Base-by-base conservation (phyloP, 2,329 filamentous ascomycete species). In the Apiospora sp. region DNA sequence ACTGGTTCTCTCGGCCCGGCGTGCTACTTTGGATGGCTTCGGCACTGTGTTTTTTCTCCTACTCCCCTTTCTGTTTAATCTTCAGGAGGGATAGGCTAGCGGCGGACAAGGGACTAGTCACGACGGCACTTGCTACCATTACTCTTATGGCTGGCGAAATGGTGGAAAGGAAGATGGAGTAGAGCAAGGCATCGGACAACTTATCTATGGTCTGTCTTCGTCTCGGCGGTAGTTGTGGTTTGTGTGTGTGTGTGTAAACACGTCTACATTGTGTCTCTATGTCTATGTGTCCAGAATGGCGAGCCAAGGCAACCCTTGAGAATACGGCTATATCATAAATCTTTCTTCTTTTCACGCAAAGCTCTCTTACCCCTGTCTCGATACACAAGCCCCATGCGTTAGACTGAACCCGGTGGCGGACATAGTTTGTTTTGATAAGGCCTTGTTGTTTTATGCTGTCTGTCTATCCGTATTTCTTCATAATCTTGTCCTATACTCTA, bases 281-380 rank as follows among this genome's bases (percentile, higher is more conserved):
- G 81, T 79, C 51, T 71, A 80, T 79, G 76, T 81, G 81, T 79
- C 77, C 79, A 79, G 80, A 80, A 81, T 81, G 80, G 78, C 78
- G 77, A 80, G 78, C 77, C 77, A 77, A 73, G 73, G 72, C 71
- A 71, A 71, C 68, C 70, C 71, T 76, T 75, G 78, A 80, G 80
- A 82, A 80, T 82, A 83, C 80, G 80, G 80, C 82, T 84, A 84
- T 83, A 84, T 84, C 81, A 85, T 86, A 84, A 81, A 85, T 85
- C 80, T 84, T 73, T 85, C 82, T 84, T 80, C 78, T 83, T 85
- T 85, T 84, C 67, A 64, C 19, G 14, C 58, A 34, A 34, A 37
- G 19, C 22, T 37, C 58, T 64, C 34, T 64, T 64, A 30, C 34
- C 58, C 22, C 81, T 82, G 77, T 80, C 82, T 81, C 80, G 79